Evolutionary conservation across 1,284 basidiomycete species (phyloP), one percentile per base, ranked within the genome.

Genomic region (Cryptococcus hybrid): DNA sequence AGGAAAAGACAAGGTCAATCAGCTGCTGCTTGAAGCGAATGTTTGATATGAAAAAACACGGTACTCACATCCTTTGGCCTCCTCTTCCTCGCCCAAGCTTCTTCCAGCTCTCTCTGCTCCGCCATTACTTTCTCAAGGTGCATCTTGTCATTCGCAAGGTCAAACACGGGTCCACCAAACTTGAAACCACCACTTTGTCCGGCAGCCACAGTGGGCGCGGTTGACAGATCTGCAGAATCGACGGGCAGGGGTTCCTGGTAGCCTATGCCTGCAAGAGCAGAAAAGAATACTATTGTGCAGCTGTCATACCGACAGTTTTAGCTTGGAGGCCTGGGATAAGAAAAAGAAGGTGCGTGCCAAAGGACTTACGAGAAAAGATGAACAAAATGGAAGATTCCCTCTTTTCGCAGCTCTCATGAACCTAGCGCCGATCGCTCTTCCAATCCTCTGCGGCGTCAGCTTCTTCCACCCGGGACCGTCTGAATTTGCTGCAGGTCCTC

Each of bases 1-100:
- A 11, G 7, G 13, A 18, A 30, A 30, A 30, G 30, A 30, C 30
- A 30, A 30, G 30, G 4, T 30, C 30, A 30, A 30, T 30, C 30
- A 30, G 30, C 30, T 30, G 30, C 30, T 30, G 30, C 30, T 44
- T n/a, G 13, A 18, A 36, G 42, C 36, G 4, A 43, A 9, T 8
- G 47, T 5, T 3, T 12, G 40, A 48, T 38, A 42, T 45, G 30
- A 30, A 30, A 30, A 30, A 30, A 24, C 45, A n/a, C 51, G 35
- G 8, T 18, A 73, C 76, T 73, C 65, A 78, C 76, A 57, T 76
- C 73, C 54, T 75, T 70, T n/a, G 76, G 76, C 44, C 77, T 60
- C 60, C 68, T 71, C 61, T 71, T 72, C 58, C 57, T 72, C 8
- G 57, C 64, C 76, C 75, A 77, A 45, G 59, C 45, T 47, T 70